These are phyloP conservation scores for Heterobasidion parviporum DNA, from an alignment of 1,284 basidiomycete genomes.

Conservation along the genomic window DNA sequence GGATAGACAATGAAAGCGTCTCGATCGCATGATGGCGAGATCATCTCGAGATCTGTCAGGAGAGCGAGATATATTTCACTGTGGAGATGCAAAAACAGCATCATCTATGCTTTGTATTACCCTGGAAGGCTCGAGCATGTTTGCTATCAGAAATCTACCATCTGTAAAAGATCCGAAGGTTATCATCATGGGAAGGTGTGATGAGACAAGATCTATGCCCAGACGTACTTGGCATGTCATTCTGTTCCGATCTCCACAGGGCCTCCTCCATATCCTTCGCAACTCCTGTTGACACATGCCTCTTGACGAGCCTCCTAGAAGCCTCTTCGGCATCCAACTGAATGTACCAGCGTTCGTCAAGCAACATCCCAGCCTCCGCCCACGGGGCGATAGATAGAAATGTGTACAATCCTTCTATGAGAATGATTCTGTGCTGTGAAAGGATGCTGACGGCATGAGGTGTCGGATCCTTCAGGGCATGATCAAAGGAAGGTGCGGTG, in stretches of 20 bases:
- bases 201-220: background rate
- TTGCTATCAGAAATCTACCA: slow-evolving; percentile 45
- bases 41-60: background rate
- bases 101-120: slow-evolving; percentile 45
- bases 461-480: slow-evolving; percentile 56
- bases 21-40: too few relatives aligned
- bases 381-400: slow-evolving; percentile 69
- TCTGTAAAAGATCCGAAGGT: slow-evolving; percentile 26
- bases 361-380: slow-evolving; percentile 52
- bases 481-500: slow-evolving; percentile 70
- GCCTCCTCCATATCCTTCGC: slow-evolving; percentile 61
- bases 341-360: slow-evolving; percentile 80
- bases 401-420: slow-evolving; percentile 83
- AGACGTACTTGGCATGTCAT: slow-evolving; percentile 68
- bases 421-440: slow-evolving; percentile 37
- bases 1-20: too few relatives aligned
- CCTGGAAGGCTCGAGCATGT: slow-evolving; percentile 48
- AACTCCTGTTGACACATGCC: slow-evolving; percentile 74
- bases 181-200: background rate
- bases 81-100: slow-evolving; percentile 14
- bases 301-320: slow-evolving; percentile 53
- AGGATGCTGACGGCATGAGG: slow-evolving; percentile 47
- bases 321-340: slow-evolving; percentile 56
- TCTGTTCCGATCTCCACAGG: slow-evolving; percentile 59
- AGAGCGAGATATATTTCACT: background rate